These are phyloP conservation scores for Cardamine chenopodiifolia DNA, from an alignment of 345 rosid genomes.

Conservation along the genomic window DNA sequence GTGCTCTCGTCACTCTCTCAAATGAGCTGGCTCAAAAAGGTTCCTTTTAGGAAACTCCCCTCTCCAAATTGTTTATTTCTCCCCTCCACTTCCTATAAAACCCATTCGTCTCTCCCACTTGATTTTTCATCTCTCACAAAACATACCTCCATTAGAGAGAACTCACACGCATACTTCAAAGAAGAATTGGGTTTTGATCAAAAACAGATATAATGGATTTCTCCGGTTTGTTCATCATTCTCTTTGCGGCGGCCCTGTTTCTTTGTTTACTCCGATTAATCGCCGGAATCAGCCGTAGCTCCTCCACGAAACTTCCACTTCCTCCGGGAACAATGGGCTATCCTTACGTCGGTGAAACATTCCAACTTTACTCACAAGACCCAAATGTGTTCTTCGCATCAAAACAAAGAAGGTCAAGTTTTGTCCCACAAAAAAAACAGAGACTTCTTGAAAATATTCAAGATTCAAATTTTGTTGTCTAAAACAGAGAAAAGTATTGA, in stretches of 20 bases:
- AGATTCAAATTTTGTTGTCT: background rate
- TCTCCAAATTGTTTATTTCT: background rate
- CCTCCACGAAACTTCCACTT: conserved; percentile 54
- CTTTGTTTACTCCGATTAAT: conserved; percentile 40
- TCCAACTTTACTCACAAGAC: conserved; percentile 87
- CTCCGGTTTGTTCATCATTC: conserved; percentile 37
- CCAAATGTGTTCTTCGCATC: conserved; percentile 82
- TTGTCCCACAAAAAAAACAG: background rate
- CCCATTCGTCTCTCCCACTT: conserved; percentile 31
- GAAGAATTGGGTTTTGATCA: conserved; percentile 2
- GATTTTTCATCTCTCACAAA: conserved; percentile 28
- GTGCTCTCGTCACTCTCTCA: conserved; percentile 42
- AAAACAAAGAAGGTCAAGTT: conserved; percentile 57
- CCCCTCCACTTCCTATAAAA: conserved; percentile 41
- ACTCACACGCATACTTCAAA: background rate
- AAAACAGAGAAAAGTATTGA: conserved; percentile 23
- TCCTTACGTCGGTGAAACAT: conserved; percentile 86
- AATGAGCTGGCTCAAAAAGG: conserved; percentile 41
- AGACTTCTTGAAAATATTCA: background rate
- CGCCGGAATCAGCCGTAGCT: conserved; percentile 34
- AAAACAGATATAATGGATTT: conserved; percentile 45
- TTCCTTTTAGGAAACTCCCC: conserved; percentile 38
- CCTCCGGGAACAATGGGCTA: conserved; percentile 90
- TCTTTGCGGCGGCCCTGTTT: conserved; percentile 40
- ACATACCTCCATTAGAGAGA: conserved; percentile 5